Percentiles rank a stretch among this genome's conserved stretches.
phyloP scores from a whole-genome alignment of 495 filamentous ascomycete species.

The Apiosordaria backusii region DNA sequence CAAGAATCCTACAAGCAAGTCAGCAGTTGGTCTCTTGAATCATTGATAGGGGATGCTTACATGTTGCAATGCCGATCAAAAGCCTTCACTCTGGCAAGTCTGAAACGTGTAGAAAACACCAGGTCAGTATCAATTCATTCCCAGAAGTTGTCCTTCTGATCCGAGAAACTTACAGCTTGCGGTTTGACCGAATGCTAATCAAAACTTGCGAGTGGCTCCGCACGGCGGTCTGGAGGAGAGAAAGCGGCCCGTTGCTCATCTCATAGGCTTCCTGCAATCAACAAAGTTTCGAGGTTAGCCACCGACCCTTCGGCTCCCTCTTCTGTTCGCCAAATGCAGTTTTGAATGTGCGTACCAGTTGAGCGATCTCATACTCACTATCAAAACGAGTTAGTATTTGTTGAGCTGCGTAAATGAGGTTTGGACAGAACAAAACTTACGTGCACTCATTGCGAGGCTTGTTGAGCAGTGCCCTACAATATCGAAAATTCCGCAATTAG shows the following conservation, averaged over 20 bases:
- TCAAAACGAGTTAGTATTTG: background rate
- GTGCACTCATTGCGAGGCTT: slow-evolving; percentile 34
- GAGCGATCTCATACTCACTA: slow-evolving; percentile 32
- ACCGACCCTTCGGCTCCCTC: background rate
- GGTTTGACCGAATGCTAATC: slow-evolving; percentile 87
- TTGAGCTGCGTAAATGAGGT: background rate
- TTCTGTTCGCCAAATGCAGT: background rate
- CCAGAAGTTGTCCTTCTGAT: background rate
- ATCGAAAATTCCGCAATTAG: slow-evolving; percentile 7
- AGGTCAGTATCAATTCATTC: background rate
- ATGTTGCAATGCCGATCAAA: slow-evolving; percentile 43
- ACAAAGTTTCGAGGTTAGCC: background rate
- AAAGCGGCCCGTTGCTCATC: slow-evolving; percentile 42
- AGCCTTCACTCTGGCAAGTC: slow-evolving; percentile 51
- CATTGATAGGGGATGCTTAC: slow-evolving; percentile 9
- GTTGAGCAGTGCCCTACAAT: slow-evolving; percentile 26
- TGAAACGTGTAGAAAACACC: slow-evolving; percentile 10
- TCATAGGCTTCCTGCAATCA: slow-evolving; percentile 27
- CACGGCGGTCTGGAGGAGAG: slow-evolving; percentile 89
- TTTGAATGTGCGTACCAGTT: slow-evolving; percentile 19
- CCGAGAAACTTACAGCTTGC: slow-evolving; percentile 51
- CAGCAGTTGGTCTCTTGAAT: background rate
- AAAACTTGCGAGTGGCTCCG: slow-evolving; percentile 84
- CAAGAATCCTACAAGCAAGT: slow-evolving; percentile 23
- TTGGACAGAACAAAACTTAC: slow-evolving; percentile 19